Evolutionary conservation across 1,284 basidiomycete species (phyloP).

Genomic region (Ceratobasidium sp.): DNA sequence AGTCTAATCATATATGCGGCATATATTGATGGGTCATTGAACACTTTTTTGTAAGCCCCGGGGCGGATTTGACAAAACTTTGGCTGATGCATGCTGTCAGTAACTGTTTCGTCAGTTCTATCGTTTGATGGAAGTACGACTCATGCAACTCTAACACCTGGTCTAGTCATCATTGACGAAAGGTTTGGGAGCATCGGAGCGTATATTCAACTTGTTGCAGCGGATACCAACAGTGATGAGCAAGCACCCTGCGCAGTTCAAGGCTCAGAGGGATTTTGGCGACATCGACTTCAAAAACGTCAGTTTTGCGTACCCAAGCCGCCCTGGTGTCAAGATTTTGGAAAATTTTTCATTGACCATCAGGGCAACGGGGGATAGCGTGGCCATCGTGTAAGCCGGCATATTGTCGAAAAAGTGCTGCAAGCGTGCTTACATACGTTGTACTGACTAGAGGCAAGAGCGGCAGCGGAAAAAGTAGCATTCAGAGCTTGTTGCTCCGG

Average conservation of each 20-base stretch:
- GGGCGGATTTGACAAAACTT: not conserved
- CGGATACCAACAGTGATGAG: conserved; percentile 79
- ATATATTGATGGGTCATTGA: conserved; percentile 85
- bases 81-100: conserved; percentile 53
- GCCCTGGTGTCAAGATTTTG: conserved; percentile 82
- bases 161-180: conserved; percentile 84
- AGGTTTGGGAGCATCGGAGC: conserved; percentile 91
- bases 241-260: conserved; percentile 50
- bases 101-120: conserved; percentile 69
- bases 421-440: not conserved
- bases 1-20: conserved; percentile 94
- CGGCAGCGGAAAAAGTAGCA: conserved; percentile 92
- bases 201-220: conserved; percentile 95
- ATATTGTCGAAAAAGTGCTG: conserved; percentile 47
- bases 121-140: not conserved
- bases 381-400: conserved; percentile 86
- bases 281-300: conserved; percentile 84
- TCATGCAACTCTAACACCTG: not conserved
- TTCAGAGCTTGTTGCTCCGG: conserved; percentile 89
- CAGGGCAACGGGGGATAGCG: conserved; percentile 80
- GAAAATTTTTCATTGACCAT: conserved; percentile 84
- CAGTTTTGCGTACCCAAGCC: conserved; percentile 89
- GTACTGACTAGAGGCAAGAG: conserved; percentile 63
- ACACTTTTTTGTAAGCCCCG: conserved; percentile 79
- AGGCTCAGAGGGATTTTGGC: conserved; percentile 66